phyloP scores from a whole-genome alignment of 2,329 filamentous ascomycete species.

The Hortaea sp. region DNA sequence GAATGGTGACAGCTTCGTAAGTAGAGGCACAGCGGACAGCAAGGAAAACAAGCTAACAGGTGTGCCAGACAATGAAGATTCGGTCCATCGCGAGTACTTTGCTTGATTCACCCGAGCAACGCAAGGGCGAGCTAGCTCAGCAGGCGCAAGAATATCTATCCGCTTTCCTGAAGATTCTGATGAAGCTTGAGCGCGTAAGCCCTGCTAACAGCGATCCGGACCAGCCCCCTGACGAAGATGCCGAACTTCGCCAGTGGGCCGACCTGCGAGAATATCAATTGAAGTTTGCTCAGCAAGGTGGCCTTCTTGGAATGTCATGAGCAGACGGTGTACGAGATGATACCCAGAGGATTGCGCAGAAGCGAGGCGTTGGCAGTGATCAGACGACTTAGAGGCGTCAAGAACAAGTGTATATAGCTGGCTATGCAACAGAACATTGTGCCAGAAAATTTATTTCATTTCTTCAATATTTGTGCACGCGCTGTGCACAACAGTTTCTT shows the following conservation, averaged over 20 bases:
- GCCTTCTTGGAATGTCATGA: conserved; percentile 29
- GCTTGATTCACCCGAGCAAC: conserved; percentile 49
- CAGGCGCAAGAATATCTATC: conserved; percentile 62
- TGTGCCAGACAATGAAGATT: conserved; percentile 62
- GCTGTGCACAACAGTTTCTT: too few species aligned
- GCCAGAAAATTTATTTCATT: too few species aligned
- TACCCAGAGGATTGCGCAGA: neutral
- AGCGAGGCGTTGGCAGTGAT: neutral
- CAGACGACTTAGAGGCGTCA: too few species aligned
- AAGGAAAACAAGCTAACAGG: conserved; percentile 14
- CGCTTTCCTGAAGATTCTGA: conserved; percentile 63
- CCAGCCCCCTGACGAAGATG: conserved; percentile 52
- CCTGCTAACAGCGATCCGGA: conserved; percentile 28
- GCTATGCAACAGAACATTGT: too few species aligned
- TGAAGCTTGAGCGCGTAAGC: conserved; percentile 60
- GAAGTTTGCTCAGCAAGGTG: conserved; percentile 58
- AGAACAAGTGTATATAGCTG: too few species aligned
- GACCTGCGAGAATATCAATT: conserved; percentile 69
- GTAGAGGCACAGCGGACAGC: conserved; percentile 10
- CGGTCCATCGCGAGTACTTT: conserved; percentile 74
- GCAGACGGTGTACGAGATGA: neutral
- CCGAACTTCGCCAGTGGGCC: conserved; percentile 67
- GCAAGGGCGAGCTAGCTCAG: conserved; percentile 42
- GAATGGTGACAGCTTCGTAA: conserved; percentile 54
- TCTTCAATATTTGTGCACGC: too few species aligned